Evolutionary conservation across 2,329 filamentous ascomycete species (phyloP).

Genomic region (Talaromyces sp.): DNA sequence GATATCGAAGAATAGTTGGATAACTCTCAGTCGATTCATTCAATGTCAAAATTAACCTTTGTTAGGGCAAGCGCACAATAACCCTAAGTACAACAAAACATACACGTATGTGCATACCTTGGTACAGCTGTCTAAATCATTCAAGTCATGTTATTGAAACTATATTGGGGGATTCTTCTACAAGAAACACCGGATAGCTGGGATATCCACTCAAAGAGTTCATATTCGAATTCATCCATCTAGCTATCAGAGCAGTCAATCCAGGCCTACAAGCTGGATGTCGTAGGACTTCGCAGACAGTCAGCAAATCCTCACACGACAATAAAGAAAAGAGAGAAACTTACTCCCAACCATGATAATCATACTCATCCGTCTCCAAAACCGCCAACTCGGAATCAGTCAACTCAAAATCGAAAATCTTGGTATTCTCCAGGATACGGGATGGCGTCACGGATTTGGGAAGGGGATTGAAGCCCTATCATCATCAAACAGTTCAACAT

Average conservation of each 20-base stretch:
- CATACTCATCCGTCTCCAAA: conserved; percentile 55
- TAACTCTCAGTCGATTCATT: not conserved
- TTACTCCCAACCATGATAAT: conserved; percentile 6
- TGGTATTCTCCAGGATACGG: conserved; percentile 60
- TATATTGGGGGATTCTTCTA: not conserved
- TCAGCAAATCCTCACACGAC: not conserved
- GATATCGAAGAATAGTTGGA: not conserved
- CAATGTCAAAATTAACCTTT: not conserved
- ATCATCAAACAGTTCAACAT: not conserved
- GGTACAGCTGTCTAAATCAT: not conserved
- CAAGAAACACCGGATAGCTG: not conserved
- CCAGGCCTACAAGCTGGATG: not conserved
- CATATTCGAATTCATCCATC: not conserved
- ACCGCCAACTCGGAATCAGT: conserved; percentile 58
- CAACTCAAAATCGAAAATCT: conserved; percentile 62
- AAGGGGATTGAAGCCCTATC: conserved; percentile 60
- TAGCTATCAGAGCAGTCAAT: not conserved
- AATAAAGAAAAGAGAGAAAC: not conserved
- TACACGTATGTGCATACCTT: not conserved
- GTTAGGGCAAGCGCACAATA: not conserved
- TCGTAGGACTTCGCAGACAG: not conserved
- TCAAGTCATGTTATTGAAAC: not conserved
- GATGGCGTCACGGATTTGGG: conserved; percentile 62
- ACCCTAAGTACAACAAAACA: not conserved
- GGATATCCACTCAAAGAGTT: not conserved